Percentiles rank a stretch among this genome's conserved stretches.
These are phyloP conservation scores for Lipomyces chichibuensis DNA, from an alignment of 805 yeast species.

Conservation along the genomic window DNA sequence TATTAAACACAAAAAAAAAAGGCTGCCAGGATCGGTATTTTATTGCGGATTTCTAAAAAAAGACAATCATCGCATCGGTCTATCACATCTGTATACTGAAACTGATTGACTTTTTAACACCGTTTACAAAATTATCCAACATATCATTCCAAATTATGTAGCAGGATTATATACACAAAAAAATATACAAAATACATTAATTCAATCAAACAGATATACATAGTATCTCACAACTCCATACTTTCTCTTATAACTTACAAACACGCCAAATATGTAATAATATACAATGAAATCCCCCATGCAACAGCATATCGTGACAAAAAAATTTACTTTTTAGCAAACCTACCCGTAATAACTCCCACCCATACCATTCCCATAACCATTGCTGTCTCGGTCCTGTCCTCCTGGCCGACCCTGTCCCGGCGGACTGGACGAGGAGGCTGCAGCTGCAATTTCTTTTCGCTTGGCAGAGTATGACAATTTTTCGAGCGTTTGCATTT, in stretches of 20 bases:
- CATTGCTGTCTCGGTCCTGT: not conserved
- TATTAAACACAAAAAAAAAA: too few relatives aligned
- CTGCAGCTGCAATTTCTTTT: slow-evolving; percentile 11
- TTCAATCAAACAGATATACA: too few relatives aligned
- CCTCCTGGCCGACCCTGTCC: not conserved
- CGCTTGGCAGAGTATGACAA: slow-evolving; percentile 1
- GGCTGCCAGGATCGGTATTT: too few relatives aligned
- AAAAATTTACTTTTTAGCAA: not conserved
- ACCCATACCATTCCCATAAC: not conserved
- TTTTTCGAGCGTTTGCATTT: slow-evolving; percentile 23
- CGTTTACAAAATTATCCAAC: too few relatives aligned
- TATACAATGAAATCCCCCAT: not conserved
- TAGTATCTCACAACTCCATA: not conserved
- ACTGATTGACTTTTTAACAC: too few relatives aligned
- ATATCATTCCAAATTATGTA: too few relatives aligned
- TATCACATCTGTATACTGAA: too few relatives aligned
- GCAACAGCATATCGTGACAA: not conserved
- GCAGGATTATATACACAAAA: too few relatives aligned
- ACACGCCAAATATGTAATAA: not conserved
- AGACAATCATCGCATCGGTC: too few relatives aligned
- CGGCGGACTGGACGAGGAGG: not conserved
- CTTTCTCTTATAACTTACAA: not conserved
- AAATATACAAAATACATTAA: too few relatives aligned
- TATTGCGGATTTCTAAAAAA: too few relatives aligned
- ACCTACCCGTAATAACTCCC: slow-evolving; percentile 3